Evolutionary conservation across 371 early-diverging fungal species (phyloP), one percentile per base, ranked within the genome.

Genomic region (Apophysomyces sp.): DNA sequence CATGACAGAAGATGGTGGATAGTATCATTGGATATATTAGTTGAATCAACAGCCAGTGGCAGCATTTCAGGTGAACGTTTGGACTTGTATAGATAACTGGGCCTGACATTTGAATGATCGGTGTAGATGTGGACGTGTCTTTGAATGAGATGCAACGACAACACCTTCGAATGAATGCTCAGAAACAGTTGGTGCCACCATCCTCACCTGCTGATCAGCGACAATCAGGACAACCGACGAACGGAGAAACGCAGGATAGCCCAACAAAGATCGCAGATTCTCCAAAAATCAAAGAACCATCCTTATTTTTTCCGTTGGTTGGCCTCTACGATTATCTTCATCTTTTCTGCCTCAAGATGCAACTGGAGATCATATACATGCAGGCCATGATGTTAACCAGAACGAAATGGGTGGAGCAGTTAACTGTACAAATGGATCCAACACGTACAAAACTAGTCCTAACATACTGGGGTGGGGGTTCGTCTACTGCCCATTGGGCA

Each of bases 271-370:
- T 34, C 2, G 30, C 12, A n/a, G 56, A 59, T 34, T 7, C 37
- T 5, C 9, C 49, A 24, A 44, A 34, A 54, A 24, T 51, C 29
- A n/a, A 54, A 52, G 3, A n/a, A 32, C 32, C 60, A 40, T 7
- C 30, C 74, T 0, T 44, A 4, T 76, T 76, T 27, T 78, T 81
- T 44, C 79, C 85, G 27, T 77, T 91, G 29, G 80, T 84, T 16
- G 83, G 84, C 31, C 62, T 91, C 32, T 88, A 89, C 61, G 89
- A 89, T 65, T 88, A 86, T 63, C 62, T 89, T 53, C 89, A 91
- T 40, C 72, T 81, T 30, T 83, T 89, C 56, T 82, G 89, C 61
- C 72, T 89, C 15, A 81, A 81, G n/a, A 79, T 86, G 62, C 80
- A 87, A 64, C 67, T 90, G 13, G 90, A 90, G 60, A 78, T 86